These are phyloP conservation scores for Fraxinus cuspidata DNA, from an alignment of 257 asterid genomes.

Conservation along the genomic window DNA sequence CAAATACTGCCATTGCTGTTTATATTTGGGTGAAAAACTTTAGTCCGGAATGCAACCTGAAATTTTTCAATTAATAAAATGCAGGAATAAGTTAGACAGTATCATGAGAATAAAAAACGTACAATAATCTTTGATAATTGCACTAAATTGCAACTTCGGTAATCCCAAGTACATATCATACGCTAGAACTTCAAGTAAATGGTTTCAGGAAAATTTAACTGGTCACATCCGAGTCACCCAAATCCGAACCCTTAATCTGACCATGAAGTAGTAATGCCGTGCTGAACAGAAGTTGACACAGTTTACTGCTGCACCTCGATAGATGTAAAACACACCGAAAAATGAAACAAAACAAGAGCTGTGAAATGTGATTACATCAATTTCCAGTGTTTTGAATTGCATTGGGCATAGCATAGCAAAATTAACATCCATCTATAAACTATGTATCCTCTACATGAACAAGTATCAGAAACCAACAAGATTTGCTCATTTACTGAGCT, in stretches of 20 bases:
- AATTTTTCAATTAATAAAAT: neutral
- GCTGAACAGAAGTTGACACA: neutral
- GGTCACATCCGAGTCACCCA: neutral
- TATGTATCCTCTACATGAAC: neutral
- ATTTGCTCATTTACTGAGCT: neutral
- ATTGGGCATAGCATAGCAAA: neutral
- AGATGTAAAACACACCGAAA: neutral
- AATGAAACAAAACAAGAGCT: neutral
- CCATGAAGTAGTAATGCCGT: neutral
- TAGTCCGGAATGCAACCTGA: constrained; percentile 35
- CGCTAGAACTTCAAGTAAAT: neutral
- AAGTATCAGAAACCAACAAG: neutral
- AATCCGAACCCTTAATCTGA: neutral
- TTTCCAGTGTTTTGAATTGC: neutral
- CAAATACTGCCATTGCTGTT: constrained; percentile 37
- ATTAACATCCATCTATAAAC: neutral
- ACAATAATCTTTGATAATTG: neutral
- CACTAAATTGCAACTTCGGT: neutral
- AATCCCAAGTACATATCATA: neutral
- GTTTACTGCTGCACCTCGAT: neutral
- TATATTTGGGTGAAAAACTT: constrained; percentile 34
- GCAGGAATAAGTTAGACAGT: neutral
- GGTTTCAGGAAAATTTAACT: neutral
- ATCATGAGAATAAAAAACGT: neutral
- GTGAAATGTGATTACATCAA: neutral